Evolutionary conservation across 2,329 filamentous ascomycete species (phyloP).

Genomic region (Fusarium siculi): DNA sequence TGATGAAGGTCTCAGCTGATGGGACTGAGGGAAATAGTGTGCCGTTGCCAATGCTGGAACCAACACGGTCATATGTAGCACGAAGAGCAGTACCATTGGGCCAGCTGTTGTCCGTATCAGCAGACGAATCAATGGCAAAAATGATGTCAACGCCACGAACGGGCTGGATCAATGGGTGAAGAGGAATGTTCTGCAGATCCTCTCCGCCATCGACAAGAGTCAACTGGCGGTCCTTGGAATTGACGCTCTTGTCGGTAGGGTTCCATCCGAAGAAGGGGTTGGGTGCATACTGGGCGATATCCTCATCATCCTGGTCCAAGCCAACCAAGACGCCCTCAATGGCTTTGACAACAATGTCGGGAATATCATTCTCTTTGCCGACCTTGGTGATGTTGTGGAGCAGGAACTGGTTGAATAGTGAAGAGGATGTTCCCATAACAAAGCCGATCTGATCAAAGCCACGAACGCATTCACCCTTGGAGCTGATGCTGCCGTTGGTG

Average conservation of each 20-base stretch:
- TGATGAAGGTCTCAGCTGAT: constrained; percentile 64
- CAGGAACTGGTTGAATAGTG: constrained; percentile 78
- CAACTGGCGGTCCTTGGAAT: constrained; percentile 61
- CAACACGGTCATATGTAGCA: constrained; percentile 66
- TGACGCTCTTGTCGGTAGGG: constrained; percentile 52
- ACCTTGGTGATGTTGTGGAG: constrained; percentile 60
- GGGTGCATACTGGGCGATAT: constrained; percentile 76
- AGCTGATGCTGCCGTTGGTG: constrained; percentile 56
- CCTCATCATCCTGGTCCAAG: constrained; percentile 70
- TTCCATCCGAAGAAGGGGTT: constrained; percentile 70
- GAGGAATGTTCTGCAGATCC: constrained; percentile 82
- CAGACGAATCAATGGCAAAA: constrained; percentile 72
- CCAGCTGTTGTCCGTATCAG: constrained; percentile 67
- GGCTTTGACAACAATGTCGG: constrained; percentile 54
- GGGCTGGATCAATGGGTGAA: constrained; percentile 69
- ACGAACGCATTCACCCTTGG: constrained; percentile 58
- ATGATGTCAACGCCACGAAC: constrained; percentile 68
- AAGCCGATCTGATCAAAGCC: constrained; percentile 85
- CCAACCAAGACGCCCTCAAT: constrained; percentile 61
- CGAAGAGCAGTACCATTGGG: constrained; percentile 70
- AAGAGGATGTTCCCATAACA: constrained; percentile 83
- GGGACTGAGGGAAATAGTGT: constrained; percentile 69
- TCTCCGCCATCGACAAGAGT: constrained; percentile 85
- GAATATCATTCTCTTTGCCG: constrained; percentile 62
- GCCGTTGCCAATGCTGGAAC: constrained; percentile 59